These are phyloP conservation scores for Esteya vermicola DNA, from an alignment of 2,329 filamentous ascomycete genomes.

Conservation along the genomic window DNA sequence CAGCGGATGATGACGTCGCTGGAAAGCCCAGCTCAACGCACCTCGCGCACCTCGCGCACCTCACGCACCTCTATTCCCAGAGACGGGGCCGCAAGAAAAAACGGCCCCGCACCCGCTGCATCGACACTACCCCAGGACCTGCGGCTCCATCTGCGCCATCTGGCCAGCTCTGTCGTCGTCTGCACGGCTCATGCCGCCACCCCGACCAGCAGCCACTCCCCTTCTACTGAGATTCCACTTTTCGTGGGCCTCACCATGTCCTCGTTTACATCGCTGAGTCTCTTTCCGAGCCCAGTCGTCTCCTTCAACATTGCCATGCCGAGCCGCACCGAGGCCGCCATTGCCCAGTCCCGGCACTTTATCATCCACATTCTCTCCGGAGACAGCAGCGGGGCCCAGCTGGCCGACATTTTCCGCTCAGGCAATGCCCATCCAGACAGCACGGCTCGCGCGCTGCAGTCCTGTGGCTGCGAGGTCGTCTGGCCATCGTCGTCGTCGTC, in stretches of 20 bases:
- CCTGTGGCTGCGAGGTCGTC: conserved; percentile 14
- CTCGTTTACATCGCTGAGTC: conserved; percentile 40
- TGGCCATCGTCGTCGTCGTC: no score
- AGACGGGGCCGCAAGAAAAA: no score
- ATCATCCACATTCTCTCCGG: conserved; percentile 41
- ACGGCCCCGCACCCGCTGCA: no score
- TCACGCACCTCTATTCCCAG: background rate
- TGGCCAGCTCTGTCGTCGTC: conserved; percentile 19
- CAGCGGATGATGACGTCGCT: no score
- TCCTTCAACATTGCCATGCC: conserved; percentile 44
- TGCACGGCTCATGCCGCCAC: conserved; percentile 20
- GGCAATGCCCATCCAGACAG: conserved; percentile 25
- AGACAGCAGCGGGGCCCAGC: conserved; percentile 28
- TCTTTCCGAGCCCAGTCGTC: conserved; percentile 35
- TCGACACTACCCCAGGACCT: conserved; percentile 25
- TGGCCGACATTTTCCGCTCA: conserved; percentile 37
- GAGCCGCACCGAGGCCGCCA: conserved; percentile 39
- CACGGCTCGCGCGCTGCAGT: conserved; percentile 16
- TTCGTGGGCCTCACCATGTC: conserved; percentile 43
- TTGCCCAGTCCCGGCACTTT: conserved; percentile 28
- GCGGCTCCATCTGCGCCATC: background rate
- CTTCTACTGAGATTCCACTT: no score
- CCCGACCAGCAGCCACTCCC: no score
- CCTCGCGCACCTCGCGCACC: no score
- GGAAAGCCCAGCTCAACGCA: no score